Percentiles rank a stretch among this genome's conserved stretches.
Evolutionary conservation across 192 early-diverging fungal genomes (phyloP).

Genomic region (Dispira parvispora): DNA sequence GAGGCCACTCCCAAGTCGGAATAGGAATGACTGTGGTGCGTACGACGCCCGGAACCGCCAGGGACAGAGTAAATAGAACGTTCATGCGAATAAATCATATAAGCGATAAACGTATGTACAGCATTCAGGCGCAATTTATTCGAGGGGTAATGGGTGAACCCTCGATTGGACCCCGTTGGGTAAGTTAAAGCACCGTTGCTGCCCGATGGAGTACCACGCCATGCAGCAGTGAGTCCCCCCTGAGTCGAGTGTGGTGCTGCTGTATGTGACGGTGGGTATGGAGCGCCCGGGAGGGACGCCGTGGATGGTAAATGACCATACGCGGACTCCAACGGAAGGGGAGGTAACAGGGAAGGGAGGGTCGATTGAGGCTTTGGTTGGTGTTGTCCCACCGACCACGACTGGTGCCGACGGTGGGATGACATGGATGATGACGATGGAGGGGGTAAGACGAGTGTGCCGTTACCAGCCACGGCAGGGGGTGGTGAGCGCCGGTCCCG

Average conservation of each 20-base stretch:
- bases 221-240: no score
- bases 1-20: not conserved
- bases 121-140: no score
- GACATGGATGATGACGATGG: not conserved
- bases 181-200: no score
- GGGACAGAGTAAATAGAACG: not conserved
- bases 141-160: no score
- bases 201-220: no score
- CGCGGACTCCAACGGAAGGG: not conserved
- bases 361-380: not conserved
- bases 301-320: not conserved
- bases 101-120: constrained; percentile 6
- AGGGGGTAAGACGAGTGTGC: no score
- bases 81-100: constrained; percentile 8
- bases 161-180: no score
- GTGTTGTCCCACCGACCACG: constrained; percentile 10
- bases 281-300: not conserved
- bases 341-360: not conserved
- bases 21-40: not conserved
- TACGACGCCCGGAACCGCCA: not conserved
- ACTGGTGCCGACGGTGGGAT: constrained; percentile 11
- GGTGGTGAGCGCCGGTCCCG: no score
- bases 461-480: no score
- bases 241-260: not conserved
- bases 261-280: not conserved